Evolutionary conservation across 2,329 filamentous ascomycete genomes (phyloP), one percentile per base, ranked within the genome.

Genomic region (Lachnellula suecica): DNA sequence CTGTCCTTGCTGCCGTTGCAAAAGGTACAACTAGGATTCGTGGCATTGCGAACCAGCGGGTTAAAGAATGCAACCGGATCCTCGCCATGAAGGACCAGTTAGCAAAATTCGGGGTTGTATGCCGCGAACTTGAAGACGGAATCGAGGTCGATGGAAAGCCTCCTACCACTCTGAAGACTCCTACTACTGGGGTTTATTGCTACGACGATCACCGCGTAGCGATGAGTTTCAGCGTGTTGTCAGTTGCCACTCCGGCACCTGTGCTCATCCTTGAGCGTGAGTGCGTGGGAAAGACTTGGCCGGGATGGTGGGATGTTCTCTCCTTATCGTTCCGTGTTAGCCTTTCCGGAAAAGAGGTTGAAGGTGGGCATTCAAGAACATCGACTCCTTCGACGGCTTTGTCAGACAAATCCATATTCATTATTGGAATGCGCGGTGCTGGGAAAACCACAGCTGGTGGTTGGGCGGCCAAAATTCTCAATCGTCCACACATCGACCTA

Each of bases 11-110:
- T 23, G 94, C 94, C 31, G 90, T 96, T 40, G 91, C 93, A 9
- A 84, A 81, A 13, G 90, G 89, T 2, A 85, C 84, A 46, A 99
- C 94, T 0, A 84, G 83, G 51, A 97, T 99, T 60, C 88, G 86
- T 15, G 94, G 94, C 45, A 99, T 99, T 62, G 94, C 94, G 25
- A 99, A 99, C 66, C 94, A 99, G 70, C 85, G 94, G 62, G 93
- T 97, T 53, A 99, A 99, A 70, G 94, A 99, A 68, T 99, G 94
- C 74, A 96, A 99, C 69, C 87, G 94, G 31, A 99, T 99, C 61
- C 81, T 84, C 58, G 94, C 94, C 25, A 99, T 99, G 94, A 89
- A 91, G 66, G 89, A 92, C 54, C 88, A 99, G 71, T 82, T 99
- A 37, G 89, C 87, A 40, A 97, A 97, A 67, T 99, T 97, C 63